Evolutionary conservation across 768 basidiomycete genomes (phyloP).

Genomic region (Russula dissimulans): DNA sequence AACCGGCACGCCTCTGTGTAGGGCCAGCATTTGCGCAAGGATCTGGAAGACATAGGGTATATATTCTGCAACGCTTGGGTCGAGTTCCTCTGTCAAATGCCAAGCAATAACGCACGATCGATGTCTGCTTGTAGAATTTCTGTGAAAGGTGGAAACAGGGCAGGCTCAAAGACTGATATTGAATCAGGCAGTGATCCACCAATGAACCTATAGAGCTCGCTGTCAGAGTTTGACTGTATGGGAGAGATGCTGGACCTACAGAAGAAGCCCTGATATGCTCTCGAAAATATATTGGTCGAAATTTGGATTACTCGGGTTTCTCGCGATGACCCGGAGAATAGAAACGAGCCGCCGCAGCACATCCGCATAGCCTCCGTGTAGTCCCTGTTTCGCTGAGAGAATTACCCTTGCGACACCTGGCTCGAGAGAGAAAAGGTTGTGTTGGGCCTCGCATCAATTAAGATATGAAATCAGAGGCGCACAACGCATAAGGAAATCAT

Average conservation of each 20-base stretch:
- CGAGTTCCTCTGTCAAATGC: not conserved
- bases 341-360: slow-evolving; percentile 65
- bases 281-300: slow-evolving; percentile 99
- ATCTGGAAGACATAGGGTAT: slow-evolving; percentile 97
- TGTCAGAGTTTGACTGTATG: not conserved
- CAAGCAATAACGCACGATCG: slow-evolving; percentile 50
- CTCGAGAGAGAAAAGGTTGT: not conserved
- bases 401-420: slow-evolving; percentile 92
- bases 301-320: slow-evolving; percentile 94
- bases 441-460: not conserved
- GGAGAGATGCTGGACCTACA: slow-evolving; percentile 35
- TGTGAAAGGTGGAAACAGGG: slow-evolving; percentile 81
- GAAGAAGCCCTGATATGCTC: slow-evolving; percentile 86
- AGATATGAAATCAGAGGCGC: slow-evolving; percentile 23
- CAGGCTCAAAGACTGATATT: slow-evolving; percentile 65
- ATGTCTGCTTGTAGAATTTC: slow-evolving; percentile 87
- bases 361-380: slow-evolving; percentile 58
- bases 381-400: slow-evolving; percentile 72
- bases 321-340: slow-evolving; percentile 81
- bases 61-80: slow-evolving; percentile 54
- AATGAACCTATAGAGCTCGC: slow-evolving; percentile 50
- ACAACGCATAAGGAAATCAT: slow-evolving; percentile 99
- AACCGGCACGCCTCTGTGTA: slow-evolving; percentile 62
- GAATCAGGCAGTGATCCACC: slow-evolving; percentile 60
- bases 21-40: slow-evolving; percentile 88